phyloP scores from a whole-genome alignment of 2,329 filamentous ascomycete genomes.

The Hirsutella minnesotensis region DNA sequence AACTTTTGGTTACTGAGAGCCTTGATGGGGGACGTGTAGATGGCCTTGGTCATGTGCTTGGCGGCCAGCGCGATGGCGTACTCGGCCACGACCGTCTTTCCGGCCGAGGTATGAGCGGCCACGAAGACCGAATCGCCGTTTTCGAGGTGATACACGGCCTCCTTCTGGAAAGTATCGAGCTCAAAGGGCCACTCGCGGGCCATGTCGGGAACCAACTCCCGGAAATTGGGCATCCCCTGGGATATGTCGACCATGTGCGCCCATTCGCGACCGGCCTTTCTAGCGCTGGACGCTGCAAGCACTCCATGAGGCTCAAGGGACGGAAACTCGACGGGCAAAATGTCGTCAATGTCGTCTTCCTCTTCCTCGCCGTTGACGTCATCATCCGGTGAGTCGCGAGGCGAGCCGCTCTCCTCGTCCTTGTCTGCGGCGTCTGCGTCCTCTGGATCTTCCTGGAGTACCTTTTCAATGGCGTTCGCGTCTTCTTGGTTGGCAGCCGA shows the following conservation, averaged over 20 bases:
- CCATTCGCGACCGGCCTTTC: constrained; percentile 77
- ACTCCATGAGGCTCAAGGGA: constrained; percentile 75
- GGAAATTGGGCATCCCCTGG: constrained; percentile 85
- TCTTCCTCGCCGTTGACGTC: constrained; percentile 28
- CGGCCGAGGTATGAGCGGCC: constrained; percentile 91
- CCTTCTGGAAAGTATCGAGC: constrained; percentile 95
- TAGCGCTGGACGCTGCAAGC: constrained; percentile 58
- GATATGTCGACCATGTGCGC: constrained; percentile 97
- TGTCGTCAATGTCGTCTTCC: constrained; percentile 63
- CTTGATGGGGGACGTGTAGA: constrained; percentile 98
- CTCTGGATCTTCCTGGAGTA: constrained; percentile 39
- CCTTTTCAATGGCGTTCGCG: constrained; percentile 58
- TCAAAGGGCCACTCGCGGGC: constrained; percentile 94
- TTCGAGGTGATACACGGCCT: constrained; percentile 94
- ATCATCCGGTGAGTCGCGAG: constrained; percentile 13
- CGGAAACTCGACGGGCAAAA: constrained; percentile 87
- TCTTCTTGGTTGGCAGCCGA: constrained; percentile 44
- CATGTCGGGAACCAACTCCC: constrained; percentile 90
- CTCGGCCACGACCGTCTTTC: constrained; percentile 95
- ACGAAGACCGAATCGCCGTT: constrained; percentile 96
- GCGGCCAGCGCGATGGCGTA: constrained; percentile 93
- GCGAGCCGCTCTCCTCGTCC: constrained; percentile 15
- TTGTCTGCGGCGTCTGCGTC: constrained; percentile 6
- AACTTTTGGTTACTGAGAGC: constrained; percentile 98
- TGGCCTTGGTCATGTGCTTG: constrained; percentile 99